A percentile compares a stretch with the other conserved stretches of the same genome.
These are phyloP conservation scores for Pulveroboletus sp. DNA, from an alignment of 768 basidiomycete species.

Conservation along the genomic window DNA sequence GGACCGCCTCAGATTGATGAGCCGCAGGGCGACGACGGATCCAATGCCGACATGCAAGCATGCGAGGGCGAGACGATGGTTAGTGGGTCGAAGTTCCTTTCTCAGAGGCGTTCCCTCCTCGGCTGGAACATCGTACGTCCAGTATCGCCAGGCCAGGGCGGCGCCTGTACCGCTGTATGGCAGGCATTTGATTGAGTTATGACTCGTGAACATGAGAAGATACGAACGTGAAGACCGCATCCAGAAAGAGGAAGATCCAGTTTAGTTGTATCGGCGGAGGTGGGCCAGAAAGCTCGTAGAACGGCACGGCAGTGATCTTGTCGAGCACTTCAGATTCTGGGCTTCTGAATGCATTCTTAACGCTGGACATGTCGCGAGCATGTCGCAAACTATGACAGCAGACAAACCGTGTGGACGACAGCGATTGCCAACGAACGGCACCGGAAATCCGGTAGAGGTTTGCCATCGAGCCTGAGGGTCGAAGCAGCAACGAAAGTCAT, in stretches of 20 bases:
- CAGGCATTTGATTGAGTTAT: background rate
- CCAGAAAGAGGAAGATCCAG: slow-evolving; percentile 27
- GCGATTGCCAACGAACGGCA: background rate
- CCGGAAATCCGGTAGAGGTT: slow-evolving; percentile 11
- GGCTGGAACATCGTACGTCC: slow-evolving; percentile 18
- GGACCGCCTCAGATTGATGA: slow-evolving; percentile 25
- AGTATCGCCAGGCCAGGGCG: slow-evolving; percentile 28
- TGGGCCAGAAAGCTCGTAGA: slow-evolving; percentile 23
- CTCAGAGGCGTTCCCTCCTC: slow-evolving; percentile 12
- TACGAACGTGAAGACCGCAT: slow-evolving; percentile 30
- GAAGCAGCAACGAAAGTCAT: too few species aligned
- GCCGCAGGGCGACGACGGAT: slow-evolving; percentile 25
- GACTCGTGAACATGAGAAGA: background rate
- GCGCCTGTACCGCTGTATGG: slow-evolving; percentile 22
- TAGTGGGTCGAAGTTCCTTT: slow-evolving; percentile 27
- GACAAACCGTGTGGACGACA: background rate
- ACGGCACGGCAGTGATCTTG: slow-evolving; percentile 20
- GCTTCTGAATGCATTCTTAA: slow-evolving; percentile 7
- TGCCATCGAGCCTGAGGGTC: slow-evolving; percentile 9
- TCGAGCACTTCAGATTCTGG: slow-evolving; percentile 17
- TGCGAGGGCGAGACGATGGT: slow-evolving; percentile 28
- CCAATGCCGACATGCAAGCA: slow-evolving; percentile 28
- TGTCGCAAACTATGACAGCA: background rate
- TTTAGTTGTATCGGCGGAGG: slow-evolving; percentile 22
- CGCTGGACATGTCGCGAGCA: slow-evolving; percentile 14